Base-by-base conservation (phyloP, 2,329 filamentous ascomycete genomes). In the Endothia cerciana region DNA sequence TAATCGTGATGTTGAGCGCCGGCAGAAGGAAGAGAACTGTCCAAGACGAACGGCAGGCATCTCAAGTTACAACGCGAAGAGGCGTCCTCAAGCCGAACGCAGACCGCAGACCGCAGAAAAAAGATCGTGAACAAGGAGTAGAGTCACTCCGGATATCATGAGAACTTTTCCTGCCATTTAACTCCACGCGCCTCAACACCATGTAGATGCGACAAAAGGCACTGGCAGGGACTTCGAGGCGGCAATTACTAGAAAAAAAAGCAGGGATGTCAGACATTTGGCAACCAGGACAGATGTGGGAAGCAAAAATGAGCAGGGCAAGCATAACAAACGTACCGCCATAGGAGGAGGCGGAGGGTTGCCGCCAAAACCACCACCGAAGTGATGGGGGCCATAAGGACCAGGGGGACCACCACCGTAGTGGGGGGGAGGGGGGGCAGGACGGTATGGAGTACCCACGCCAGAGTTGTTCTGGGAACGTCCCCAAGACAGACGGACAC, bases 391-490 rank as follows among this genome's bases (percentile, higher is more conserved):
- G 25, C 80, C 81, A 64, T 81, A 82, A 62, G 77, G 78, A 60
- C 79, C 80, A 70, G 81, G 80, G 60, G 74, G 78, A 63, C 67
- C 72, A 49, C 72, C 70, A 65, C 79, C 79, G 77, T 85, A 86
- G 75, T 85, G 83, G 67, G 83, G 83, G 51, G 83, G 83, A 57
- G 83, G 83, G 64, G 95, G 95, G 60, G 95, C 95, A 69, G 95
- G 95, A 70, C 95, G 91, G 82, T 99, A 98, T 66, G 95, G 95
- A 72, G 95, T 98, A 71, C 95, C 95, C 68, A 97, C 95, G 65
- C 95, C 95, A 69, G 94, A 98, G 85, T 99, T 99, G 88, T 98
- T 99, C 85, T 99, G 95, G 64, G 92, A 96, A 70, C 95, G 92
- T 70, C 95, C 95, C 95, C 95, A 99, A 78, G 93, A 97, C 72